Base-by-base conservation (phyloP, 371 early-diverging fungal genomes). In the Syncephalastrum racemosum region DNA sequence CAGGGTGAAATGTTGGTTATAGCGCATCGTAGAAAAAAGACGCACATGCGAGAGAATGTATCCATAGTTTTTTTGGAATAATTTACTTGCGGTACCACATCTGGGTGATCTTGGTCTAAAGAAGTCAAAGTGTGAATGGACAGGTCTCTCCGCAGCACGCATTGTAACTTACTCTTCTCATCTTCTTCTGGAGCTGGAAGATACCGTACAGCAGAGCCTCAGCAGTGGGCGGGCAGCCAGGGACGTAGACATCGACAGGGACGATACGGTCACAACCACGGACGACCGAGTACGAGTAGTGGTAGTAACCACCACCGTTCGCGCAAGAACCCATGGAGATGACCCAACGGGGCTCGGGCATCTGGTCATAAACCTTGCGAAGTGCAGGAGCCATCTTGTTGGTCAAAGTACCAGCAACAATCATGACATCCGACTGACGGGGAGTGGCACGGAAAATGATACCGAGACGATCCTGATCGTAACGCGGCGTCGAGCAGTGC, bases 341-440 rank as follows among this genome's bases (percentile, higher is more conserved):
- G 19, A 98, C 98, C 98, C 98, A 97, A 57, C 96, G 91, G 25
- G 98, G 98, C 72, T 96, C 95, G 49, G 98, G 97, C 93, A 93
- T 92, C 84, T 93, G 91, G 70, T 92, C 95, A 57, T 93, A 97
- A 55, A 98, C 97, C 75, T 94, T 95, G 60, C 98, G 87, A 60
- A 98, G 81, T 13, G 95, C 94, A 46, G 98, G 96, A 2, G 98
- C 98, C 98, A 98, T 98, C 81, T 98, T 98, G 86, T 98, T 98
- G 53, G 97, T 97, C 64, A 98, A 79, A 42, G 92, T 92, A 52
- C 98, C 98, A 18, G 98, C 98, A 50, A 98, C 97, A 79, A 98
- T 98, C 97, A 98, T 97, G 54, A 96, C 94, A 83, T 98, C 98
- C 25, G 95, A 90, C 81, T 98, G 97, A 75, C 98, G 92, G 25